Evolutionary conservation across 331 rosid genomes (phyloP).

Genomic region (Pyrus hybrid): DNA sequence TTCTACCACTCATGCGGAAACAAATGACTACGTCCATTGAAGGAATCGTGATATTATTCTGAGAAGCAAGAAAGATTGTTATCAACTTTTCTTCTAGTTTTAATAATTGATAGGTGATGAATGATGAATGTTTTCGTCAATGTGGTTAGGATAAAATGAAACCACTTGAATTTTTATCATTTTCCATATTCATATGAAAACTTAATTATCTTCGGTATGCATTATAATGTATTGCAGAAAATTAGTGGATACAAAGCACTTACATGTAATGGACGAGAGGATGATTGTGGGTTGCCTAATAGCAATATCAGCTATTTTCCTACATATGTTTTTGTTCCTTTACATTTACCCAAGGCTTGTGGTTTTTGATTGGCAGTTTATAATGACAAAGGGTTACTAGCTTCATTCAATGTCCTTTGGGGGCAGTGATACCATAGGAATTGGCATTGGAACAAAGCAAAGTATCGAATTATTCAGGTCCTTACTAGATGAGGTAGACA

Average conservation of each 20-base stretch:
- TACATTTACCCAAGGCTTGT: conserved; percentile 10
- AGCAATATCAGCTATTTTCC: not conserved
- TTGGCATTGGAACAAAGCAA: conserved; percentile 59
- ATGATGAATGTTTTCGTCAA: not conserved
- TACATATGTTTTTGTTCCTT: not conserved
- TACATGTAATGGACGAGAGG: not conserved
- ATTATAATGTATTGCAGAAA: not conserved
- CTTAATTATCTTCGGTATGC: not conserved
- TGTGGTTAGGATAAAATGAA: too few species aligned
- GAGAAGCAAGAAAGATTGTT: too few species aligned
- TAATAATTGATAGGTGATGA: not conserved
- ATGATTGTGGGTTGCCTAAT: conserved; percentile 7
- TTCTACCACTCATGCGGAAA: not conserved
- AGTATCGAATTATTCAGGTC: conserved; percentile 41
- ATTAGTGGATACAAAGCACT: not conserved
- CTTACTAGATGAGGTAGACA: conserved; percentile 58
- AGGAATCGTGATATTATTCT: too few species aligned
- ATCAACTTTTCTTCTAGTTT: not conserved
- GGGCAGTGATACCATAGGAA: conserved; percentile 94
- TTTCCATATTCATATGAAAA: not conserved
- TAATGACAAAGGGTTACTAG: conserved; percentile 77
- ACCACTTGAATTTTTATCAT: too few species aligned
- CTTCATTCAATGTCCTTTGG: conserved; percentile 75
- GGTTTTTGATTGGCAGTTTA: conserved; percentile 44
- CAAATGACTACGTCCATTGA: not conserved